These are phyloP conservation scores for Heterobasidion irregulare DNA, from an alignment of 1,284 basidiomycete species.

Conservation along the genomic window DNA sequence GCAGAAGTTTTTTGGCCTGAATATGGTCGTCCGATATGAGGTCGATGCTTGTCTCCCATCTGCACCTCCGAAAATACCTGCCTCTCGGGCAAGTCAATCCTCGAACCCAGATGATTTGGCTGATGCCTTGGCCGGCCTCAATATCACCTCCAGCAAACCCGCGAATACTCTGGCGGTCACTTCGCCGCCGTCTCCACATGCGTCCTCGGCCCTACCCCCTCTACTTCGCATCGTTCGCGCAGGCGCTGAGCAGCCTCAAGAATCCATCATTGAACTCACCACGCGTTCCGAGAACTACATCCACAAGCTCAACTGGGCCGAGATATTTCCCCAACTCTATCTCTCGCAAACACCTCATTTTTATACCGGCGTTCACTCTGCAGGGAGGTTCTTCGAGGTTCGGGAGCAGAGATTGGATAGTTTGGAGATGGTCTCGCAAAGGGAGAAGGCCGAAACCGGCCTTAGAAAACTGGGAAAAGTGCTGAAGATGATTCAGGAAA, in stretches of 20 bases:
- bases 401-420: constrained; percentile 1
- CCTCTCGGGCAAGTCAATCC: neutral
- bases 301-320: constrained; percentile 24
- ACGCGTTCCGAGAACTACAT: constrained; percentile 21
- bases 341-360: constrained; percentile 29
- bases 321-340: constrained; percentile 30
- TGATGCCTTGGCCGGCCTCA: constrained; percentile 20
- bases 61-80: neutral
- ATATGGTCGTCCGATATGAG: constrained; percentile 22
- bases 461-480: constrained; percentile 32
- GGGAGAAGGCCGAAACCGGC: constrained; percentile 20
- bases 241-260: constrained; percentile 23
- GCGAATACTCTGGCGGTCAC: no score
- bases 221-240: constrained; percentile 10
- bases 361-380: constrained; percentile 25
- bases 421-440: constrained; percentile 20
- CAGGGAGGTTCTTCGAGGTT: constrained; percentile 20
- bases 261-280: constrained; percentile 29
- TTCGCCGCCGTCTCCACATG: no score
- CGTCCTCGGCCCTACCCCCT: no score
- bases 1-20: constrained; percentile 20
- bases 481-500: constrained; percentile 30
- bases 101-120: constrained; percentile 21
- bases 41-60: constrained; percentile 21
- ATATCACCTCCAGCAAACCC: constrained; percentile 9